These are phyloP conservation scores for Ophidiomyces ophidiicola DNA, from an alignment of 2,329 filamentous ascomycete genomes.

Conservation along the genomic window DNA sequence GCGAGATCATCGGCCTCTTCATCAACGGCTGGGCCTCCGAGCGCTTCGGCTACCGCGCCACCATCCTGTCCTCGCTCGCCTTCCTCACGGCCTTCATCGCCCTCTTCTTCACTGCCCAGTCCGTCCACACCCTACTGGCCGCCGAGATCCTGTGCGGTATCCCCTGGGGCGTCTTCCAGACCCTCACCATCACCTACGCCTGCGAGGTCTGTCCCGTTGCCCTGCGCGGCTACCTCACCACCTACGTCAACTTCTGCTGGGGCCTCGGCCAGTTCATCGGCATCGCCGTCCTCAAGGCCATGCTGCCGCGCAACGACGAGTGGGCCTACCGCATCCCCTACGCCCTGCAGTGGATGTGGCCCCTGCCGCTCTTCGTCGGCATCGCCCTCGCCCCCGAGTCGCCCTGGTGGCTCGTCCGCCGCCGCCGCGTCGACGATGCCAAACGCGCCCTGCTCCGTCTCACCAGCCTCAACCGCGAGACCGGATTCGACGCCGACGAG, in stretches of 20 bases:
- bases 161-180: constrained; percentile 43
- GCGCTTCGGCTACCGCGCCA: constrained; percentile 41
- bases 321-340: constrained; percentile 44
- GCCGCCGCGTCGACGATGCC: constrained; percentile 36
- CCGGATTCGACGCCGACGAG: constrained; percentile 67
- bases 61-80: constrained; percentile 37
- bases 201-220: constrained; percentile 38
- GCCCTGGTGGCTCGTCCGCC: constrained; percentile 41
- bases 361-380: constrained; percentile 37
- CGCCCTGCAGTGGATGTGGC: constrained; percentile 44
- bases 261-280: constrained; percentile 41
- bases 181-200: constrained; percentile 37
- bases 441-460: constrained; percentile 35
- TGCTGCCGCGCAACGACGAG: constrained; percentile 36
- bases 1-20: constrained; percentile 41
- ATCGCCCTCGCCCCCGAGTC: constrained; percentile 40
- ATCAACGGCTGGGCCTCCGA: constrained; percentile 42
- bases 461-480: constrained; percentile 41
- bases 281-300: constrained; percentile 39
- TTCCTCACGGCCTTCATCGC: constrained; percentile 38
- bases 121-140: constrained; percentile 37
- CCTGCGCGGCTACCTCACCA: constrained; percentile 35
- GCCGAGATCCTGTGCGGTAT: constrained; percentile 42
- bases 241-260: constrained; percentile 38
- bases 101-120: constrained; percentile 42